A percentile compares a stretch with the other conserved stretches of the same genome.
These are phyloP conservation scores for Cyberlindnera suaveolens DNA, from an alignment of 805 yeast species.

Conservation along the genomic window DNA sequence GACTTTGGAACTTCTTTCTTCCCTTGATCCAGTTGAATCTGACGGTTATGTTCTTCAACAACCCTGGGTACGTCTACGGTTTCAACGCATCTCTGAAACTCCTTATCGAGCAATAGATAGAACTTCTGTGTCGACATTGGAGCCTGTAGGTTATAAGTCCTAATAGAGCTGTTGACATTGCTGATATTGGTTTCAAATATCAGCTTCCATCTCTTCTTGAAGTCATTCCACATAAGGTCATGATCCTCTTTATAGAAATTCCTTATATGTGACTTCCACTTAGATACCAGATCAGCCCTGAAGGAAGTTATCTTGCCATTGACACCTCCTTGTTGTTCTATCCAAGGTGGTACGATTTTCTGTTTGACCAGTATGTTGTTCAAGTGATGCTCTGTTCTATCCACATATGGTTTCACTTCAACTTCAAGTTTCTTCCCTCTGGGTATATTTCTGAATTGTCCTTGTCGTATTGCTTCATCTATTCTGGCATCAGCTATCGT, in stretches of 20 bases:
- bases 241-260: conserved; percentile 10
- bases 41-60: neutral
- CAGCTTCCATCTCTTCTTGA: conserved; percentile 13
- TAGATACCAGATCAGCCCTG: conserved; percentile 35
- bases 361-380: conserved; percentile 72
- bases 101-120: conserved; percentile 41
- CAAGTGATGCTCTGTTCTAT: conserved; percentile 68
- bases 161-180: conserved; percentile 40
- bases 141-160: conserved; percentile 60
- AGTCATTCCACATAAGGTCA: conserved; percentile 9
- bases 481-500: conserved; percentile 72
- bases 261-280: conserved; percentile 29
- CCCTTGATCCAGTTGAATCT: neutral
- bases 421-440: conserved; percentile 56
- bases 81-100: conserved; percentile 33
- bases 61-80: conserved; percentile 24
- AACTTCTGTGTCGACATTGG: conserved; percentile 53
- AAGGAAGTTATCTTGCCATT: conserved; percentile 41
- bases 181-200: conserved; percentile 28
- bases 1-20: neutral
- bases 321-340: conserved; percentile 65
- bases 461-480: conserved; percentile 65
- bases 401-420: conserved; percentile 49
- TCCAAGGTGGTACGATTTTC: conserved; percentile 86
- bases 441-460: conserved; percentile 56